These are phyloP conservation scores for Phylloporus rhodoxanthus DNA, from an alignment of 768 basidiomycete genomes.

Conservation along the genomic window DNA sequence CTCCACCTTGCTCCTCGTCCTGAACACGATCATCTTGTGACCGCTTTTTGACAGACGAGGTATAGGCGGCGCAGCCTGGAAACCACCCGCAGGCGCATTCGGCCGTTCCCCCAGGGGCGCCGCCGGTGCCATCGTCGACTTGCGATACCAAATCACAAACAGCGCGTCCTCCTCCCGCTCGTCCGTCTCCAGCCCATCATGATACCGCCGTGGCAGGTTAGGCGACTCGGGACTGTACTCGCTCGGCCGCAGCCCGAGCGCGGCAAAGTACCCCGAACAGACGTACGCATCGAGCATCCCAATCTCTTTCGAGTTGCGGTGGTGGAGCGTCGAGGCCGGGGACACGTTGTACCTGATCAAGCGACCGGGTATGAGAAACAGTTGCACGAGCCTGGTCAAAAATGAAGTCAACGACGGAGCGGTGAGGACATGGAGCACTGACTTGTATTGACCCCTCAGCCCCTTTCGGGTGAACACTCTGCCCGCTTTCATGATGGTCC, in stretches of 20 bases:
- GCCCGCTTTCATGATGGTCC: constrained; percentile 66
- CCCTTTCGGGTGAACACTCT: constrained; percentile 69
- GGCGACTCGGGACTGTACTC: constrained; percentile 53
- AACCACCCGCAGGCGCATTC: constrained; percentile 18
- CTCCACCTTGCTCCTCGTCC: constrained; percentile 78
- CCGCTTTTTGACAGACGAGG: constrained; percentile 50
- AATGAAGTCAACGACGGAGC: neutral
- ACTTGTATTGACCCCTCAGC: constrained; percentile 74
- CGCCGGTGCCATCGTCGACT: constrained; percentile 22
- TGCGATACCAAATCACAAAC: constrained; percentile 73
- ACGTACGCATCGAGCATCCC: constrained; percentile 73
- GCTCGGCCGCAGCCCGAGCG: constrained; percentile 55
- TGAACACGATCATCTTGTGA: constrained; percentile 58
- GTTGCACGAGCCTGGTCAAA: constrained; percentile 52
- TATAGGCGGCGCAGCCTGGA: constrained; percentile 24
- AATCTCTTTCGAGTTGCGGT: constrained; percentile 48
- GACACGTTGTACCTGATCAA: constrained; percentile 66
- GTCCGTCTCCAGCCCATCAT: constrained; percentile 83
- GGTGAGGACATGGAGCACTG: constrained; percentile 22
- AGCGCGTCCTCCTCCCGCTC: constrained; percentile 85
- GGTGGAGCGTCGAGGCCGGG: constrained; percentile 53
- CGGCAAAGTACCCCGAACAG: constrained; percentile 80
- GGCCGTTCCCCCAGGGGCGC: constrained; percentile 2
- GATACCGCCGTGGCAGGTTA: constrained; percentile 65
- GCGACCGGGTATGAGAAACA: constrained; percentile 72